Conservation (phyloP, 805 yeast genomes). For the Monosporozyma solicola region DNA sequence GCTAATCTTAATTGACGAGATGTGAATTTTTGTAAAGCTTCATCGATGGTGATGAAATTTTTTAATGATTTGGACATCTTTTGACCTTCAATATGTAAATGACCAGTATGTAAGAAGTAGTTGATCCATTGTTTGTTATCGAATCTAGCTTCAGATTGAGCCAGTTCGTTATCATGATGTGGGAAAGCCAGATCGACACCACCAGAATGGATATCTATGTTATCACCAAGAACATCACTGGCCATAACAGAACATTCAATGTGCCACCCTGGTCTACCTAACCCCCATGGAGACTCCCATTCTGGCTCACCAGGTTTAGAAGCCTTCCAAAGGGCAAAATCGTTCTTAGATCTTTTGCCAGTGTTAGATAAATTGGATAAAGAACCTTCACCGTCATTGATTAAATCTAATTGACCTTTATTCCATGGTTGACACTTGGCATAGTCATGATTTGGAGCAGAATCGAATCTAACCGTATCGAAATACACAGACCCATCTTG, state of each 20-base stretch:
- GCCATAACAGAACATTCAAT: slow-evolving; percentile 99
- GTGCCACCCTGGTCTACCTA: slow-evolving; percentile 99
- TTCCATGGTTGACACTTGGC: slow-evolving; percentile 99
- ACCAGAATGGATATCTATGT: slow-evolving; percentile 92
- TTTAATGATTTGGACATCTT: slow-evolving; percentile 94
- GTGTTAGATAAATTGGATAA: slow-evolving; percentile 38
- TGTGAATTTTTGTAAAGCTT: slow-evolving; percentile 64
- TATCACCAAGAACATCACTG: slow-evolving; percentile 69
- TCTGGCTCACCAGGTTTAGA: slow-evolving; percentile 96
- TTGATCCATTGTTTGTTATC: slow-evolving; percentile 93
- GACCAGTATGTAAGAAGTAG: slow-evolving; percentile 95
- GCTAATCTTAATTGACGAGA: slow-evolving; percentile 84
- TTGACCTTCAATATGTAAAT: slow-evolving; percentile 95
- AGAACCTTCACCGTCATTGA: slow-evolving; percentile 94
- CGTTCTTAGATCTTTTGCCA: slow-evolving; percentile 67
- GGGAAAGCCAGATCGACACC: slow-evolving; percentile 98
- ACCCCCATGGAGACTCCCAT: slow-evolving; percentile 95
- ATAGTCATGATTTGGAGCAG: slow-evolving; percentile 62
- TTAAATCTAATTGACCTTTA: slow-evolving; percentile 74
- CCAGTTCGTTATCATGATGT: slow-evolving; percentile 96
- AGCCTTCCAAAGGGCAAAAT: slow-evolving; percentile 95
- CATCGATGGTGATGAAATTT: slow-evolving; percentile 89
- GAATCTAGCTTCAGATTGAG: slow-evolving; percentile 91
- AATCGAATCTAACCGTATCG: slow-evolving; percentile 77
- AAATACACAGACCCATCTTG: slow-evolving; percentile 93